Evolutionary conservation across 139 green algal species (phyloP).

Genomic region (Diplosphaera chodatii): DNA sequence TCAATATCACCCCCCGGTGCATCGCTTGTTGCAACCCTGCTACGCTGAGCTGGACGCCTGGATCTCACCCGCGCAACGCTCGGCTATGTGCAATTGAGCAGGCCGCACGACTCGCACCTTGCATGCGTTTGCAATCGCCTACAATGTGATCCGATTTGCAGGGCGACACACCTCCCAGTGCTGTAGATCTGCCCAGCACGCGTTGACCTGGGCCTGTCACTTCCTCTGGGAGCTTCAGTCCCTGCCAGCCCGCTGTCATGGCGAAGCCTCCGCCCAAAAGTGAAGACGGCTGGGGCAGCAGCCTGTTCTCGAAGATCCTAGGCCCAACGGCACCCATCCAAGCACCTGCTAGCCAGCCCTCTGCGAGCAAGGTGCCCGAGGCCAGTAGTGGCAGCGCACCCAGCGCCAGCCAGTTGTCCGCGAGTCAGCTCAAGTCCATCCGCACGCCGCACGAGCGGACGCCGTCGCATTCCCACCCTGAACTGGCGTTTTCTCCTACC

Average conservation of each 20-base stretch:
- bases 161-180: too few species aligned
- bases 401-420: background rate
- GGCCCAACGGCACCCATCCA: background rate
- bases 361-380: background rate
- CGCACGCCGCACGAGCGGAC: background rate
- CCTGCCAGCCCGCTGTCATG: background rate
- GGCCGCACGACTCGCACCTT: too few species aligned
- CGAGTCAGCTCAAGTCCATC: background rate
- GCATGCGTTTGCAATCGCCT: too few species aligned
- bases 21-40: too few species aligned
- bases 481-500: conserved; percentile 16
- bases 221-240: too few species aligned
- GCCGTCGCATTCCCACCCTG: background rate
- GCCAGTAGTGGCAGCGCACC: background rate
- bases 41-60: too few species aligned
- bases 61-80: too few species aligned
- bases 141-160: too few species aligned
- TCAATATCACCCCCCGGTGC: too few species aligned
- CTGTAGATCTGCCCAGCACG: too few species aligned
- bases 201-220: too few species aligned
- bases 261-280: background rate
- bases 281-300: background rate
- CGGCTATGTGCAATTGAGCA: too few species aligned
- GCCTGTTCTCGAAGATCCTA: background rate
- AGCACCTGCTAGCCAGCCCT: background rate